phyloP scores from a whole-genome alignment of 2,329 filamentous ascomycete genomes.

The Fusarium luffae region DNA sequence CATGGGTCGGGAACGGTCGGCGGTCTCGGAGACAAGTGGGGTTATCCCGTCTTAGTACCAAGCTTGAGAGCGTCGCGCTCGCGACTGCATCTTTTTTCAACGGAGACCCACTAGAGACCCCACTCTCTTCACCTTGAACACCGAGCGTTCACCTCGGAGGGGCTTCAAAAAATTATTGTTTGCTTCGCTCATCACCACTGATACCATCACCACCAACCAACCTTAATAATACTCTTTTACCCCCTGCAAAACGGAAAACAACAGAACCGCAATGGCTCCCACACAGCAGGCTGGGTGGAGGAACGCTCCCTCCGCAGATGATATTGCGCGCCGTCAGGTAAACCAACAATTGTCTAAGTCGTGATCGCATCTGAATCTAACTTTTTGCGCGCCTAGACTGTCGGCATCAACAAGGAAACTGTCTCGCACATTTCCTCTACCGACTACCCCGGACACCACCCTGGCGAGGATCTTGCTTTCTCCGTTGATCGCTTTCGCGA shows the following conservation, averaged over 20 bases:
- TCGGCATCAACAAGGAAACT: constrained; percentile 89
- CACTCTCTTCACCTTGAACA: constrained; percentile 28
- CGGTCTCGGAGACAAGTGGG: constrained; percentile 33
- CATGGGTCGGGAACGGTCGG: constrained; percentile 24
- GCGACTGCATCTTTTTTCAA: constrained; percentile 6
- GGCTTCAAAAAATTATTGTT: constrained; percentile 49
- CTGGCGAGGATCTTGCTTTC: constrained; percentile 88
- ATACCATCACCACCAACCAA: constrained; percentile 14
- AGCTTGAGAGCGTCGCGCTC: background rate
- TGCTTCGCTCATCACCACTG: constrained; percentile 14
- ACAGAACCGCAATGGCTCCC: constrained; percentile 48
- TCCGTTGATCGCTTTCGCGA: constrained; percentile 77
- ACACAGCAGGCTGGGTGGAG: constrained; percentile 51
- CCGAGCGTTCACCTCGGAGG: constrained; percentile 44
- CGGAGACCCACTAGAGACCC: background rate
- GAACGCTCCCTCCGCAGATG: constrained; percentile 60
- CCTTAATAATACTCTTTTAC: background rate
- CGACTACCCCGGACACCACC: constrained; percentile 92
- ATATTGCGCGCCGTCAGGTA: constrained; percentile 72
- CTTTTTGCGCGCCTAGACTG: constrained; percentile 65
- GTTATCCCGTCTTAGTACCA: constrained; percentile 5
- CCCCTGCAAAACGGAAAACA: background rate
- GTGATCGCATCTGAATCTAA: constrained; percentile 15
- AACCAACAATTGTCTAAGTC: constrained; percentile 33
- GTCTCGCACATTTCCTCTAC: constrained; percentile 89